Base-by-base conservation (phyloP, 352 stramenopile species). In the Plasmopara muralis region DNA sequence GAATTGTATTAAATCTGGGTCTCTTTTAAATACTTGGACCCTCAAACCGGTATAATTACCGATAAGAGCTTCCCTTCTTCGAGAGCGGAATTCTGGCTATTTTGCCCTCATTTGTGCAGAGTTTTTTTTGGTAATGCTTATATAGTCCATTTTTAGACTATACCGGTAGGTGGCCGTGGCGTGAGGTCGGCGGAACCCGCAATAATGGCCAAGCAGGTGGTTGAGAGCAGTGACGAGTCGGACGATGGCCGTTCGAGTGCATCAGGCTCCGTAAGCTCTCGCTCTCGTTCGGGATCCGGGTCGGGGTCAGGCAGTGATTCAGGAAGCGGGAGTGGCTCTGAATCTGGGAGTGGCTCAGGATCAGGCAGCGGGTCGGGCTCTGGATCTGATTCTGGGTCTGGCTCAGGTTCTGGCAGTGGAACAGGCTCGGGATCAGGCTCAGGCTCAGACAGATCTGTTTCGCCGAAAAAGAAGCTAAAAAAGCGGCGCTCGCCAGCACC, bases 171-270 rank as follows among this genome's bases (percentile, higher is more conserved):
- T 35, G 31, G 7, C 31, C 10, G 20, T 25, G 20, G 20, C 20
- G 20, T 3, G 20, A 25, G 20, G 20, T 25, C 20, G n/a, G n/a
- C 30, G 30, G 5, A 34, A 34, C 35, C 12, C 25, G 15, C 9
- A 45, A 45, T n/a, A 4, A 78, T 76, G 66, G 71, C 68, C 47
- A 89, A 87, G 72, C 79, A 82, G 62, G 76, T 83, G 45, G 67
- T 87, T 18, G 79, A 83, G 50, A 89, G 79, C 64, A 87, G 79
- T 62, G 79, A 85, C 65, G 78, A 87, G 58, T 83, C 70, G 47
- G 77, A 89, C 41, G 73, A 63, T 42, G 76, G 76, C 35, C 61
- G 54, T 50, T 87, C 78, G 47, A 81, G 70, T 15, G 72, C 59
- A 2, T 85, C 75, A 8, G 70, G 73, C 14, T 86, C 77, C 0